Conservation (phyloP, 108 stramenopile species). For the Cyclotella choctawhatcheeana region DNA sequence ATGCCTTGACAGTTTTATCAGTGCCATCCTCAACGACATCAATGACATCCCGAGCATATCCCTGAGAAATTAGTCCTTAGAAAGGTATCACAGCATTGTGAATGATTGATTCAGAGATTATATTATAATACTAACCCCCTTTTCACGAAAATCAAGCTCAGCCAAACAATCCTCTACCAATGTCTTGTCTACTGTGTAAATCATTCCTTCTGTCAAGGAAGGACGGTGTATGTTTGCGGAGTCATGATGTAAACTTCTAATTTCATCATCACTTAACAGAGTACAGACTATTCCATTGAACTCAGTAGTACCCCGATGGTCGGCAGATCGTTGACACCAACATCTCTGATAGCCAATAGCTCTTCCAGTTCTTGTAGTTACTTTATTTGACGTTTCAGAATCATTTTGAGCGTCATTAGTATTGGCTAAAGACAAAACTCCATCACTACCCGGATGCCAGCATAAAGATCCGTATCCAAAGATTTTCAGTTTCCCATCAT, state of each 20-base stretch:
- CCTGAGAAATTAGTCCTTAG: conserved; percentile 31
- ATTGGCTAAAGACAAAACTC: conserved; percentile 54
- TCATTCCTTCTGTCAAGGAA: conserved; percentile 78
- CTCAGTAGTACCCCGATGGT: conserved; percentile 76
- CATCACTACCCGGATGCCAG: conserved; percentile 85
- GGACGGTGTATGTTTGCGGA: not conserved
- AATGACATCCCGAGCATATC: conserved; percentile 82
- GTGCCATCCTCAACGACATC: conserved; percentile 79
- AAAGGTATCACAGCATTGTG: not conserved
- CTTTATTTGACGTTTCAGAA: conserved; percentile 39
- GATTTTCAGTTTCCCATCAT: conserved; percentile 56
- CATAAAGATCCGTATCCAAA: conserved; percentile 90
- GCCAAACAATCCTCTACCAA: conserved; percentile 77
- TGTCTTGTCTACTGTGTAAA: conserved; percentile 69
- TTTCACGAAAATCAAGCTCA: conserved; percentile 90
- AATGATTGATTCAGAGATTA: not conserved
- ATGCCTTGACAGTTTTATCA: conserved; percentile 60
- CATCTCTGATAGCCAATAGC: conserved; percentile 74
- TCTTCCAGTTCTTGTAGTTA: conserved; percentile 43
- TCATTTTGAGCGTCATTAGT: conserved; percentile 29
- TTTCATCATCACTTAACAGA: conserved; percentile 74
- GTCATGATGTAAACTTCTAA: conserved; percentile 23
- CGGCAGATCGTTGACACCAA: conserved; percentile 85
- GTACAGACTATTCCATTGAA: conserved; percentile 91
- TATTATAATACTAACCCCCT: conserved; percentile 51